Evolutionary conservation across 352 stramenopile genomes (phyloP), one percentile per base, ranked within the genome.

Genomic region (Phytophthora capsici): DNA sequence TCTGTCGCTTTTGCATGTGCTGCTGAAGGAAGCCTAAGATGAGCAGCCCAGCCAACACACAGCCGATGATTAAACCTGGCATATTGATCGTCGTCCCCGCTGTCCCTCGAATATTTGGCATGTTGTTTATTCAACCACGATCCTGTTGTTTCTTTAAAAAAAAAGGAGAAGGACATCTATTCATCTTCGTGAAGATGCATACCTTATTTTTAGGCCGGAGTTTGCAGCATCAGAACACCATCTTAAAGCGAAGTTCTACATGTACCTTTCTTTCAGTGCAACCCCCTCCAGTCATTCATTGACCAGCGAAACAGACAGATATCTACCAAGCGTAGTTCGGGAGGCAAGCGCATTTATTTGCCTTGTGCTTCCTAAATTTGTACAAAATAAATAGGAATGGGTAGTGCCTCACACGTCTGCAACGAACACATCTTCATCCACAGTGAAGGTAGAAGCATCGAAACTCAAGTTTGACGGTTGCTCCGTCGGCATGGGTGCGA

Each of bases 91-190:
- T 65, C 12, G 63, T 57, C 1, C 59, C 73, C 10, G 52, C 56
- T 13, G 66, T 45, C 7, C 71, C 63, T 34, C 77, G 73, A 63
- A 89, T 74, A 26, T 71, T 62, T 26, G 69, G 62, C 80, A 86
- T 86, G 23, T 41, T 37, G 9, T n/a, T 51, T 30, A 23, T 38
- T 65, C 32, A 51, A 23, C 7, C 32, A 37, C 26, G 2, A 47
- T 20, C n/a, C 20, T 49, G 12, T 2, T 9, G 26, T n/a, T 43
- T n/a, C 36, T 41, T 41, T 10, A 2, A 41, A 19, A 20, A n/a
- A 20, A 16, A 41, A 16, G 13, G 22, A 20, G 28, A 34, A 34
- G 28, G 9, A 53, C 26, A 49, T 47, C 22, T 48, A 26, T 30
- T 5, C 1, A 19, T 2, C 8, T 17, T 25, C 13, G 20, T 13